Percentiles rank a stretch among this genome's conserved stretches.
Conservation (phyloP, 2,329 filamentous ascomycete genomes). For the Alternaria sp. region DNA sequence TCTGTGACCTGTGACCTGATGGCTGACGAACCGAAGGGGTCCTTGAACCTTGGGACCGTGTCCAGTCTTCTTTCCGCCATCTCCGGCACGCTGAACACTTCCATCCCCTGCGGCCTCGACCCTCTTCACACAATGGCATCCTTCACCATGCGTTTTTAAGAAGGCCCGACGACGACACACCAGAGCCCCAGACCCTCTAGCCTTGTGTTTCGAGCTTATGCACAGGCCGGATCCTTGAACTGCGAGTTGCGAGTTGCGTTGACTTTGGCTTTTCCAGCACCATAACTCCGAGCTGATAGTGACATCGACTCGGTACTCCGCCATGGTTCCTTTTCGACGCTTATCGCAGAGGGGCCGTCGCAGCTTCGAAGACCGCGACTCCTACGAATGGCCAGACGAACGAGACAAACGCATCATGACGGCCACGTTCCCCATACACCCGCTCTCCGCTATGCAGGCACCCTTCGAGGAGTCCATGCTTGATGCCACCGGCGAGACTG, state of each 20-base stretch:
- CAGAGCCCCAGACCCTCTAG: slow-evolving; percentile 10
- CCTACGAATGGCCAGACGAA: slow-evolving; percentile 46
- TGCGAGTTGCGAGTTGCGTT: slow-evolving; percentile 29
- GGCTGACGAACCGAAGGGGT: slow-evolving; percentile 29
- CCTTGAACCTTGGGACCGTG: slow-evolving; percentile 19
- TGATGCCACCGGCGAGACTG: slow-evolving; percentile 65
- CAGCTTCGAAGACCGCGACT: slow-evolving; percentile 33
- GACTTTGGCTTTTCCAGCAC: slow-evolving; percentile 36
- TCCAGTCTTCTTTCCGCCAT: slow-evolving; percentile 26
- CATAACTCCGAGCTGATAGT: slow-evolving; percentile 32
- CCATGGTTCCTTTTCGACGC: slow-evolving; percentile 39
- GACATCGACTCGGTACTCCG: slow-evolving; percentile 21
- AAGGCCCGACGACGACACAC: slow-evolving; percentile 23
- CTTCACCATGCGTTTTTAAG: slow-evolving; percentile 31
- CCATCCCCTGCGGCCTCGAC: slow-evolving; percentile 21
- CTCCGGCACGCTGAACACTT: slow-evolving; percentile 25
- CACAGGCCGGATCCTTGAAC: slow-evolving; percentile 34
- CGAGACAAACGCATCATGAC: slow-evolving; percentile 48
- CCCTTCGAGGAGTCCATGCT: slow-evolving; percentile 84
- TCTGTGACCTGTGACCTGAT: slow-evolving; percentile 35
- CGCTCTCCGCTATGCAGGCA: slow-evolving; percentile 77
- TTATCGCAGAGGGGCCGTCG: slow-evolving; percentile 32
- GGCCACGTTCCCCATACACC: slow-evolving; percentile 66
- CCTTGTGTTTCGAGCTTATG: slow-evolving; percentile 36
- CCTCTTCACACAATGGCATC: slow-evolving; percentile 33